These are phyloP conservation scores for Chimonanthus praecox DNA, from an alignment of 164 flowering plant genomes.

Conservation along the genomic window DNA sequence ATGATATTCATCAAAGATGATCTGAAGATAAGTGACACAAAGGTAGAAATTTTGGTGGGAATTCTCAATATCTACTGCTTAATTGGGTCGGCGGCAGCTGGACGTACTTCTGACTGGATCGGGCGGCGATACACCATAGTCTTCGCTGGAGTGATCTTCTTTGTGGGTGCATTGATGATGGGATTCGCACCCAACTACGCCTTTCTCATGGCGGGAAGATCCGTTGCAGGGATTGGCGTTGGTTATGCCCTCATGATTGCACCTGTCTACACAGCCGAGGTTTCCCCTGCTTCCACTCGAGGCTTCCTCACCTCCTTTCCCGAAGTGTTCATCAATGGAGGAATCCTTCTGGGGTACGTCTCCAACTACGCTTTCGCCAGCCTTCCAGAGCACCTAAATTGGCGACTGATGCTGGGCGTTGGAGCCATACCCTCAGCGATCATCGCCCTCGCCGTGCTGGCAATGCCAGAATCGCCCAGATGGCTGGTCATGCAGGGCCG, in stretches of 20 bases:
- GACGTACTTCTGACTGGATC: constrained; percentile 31
- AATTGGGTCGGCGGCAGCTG: constrained; percentile 25
- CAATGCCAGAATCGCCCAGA: constrained; percentile 82
- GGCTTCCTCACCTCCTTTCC: constrained; percentile 36
- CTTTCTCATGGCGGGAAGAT: constrained; percentile 32
- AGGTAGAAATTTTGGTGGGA: constrained; percentile 26
- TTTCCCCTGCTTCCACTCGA: constrained; percentile 26
- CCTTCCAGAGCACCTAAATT: constrained; percentile 35
- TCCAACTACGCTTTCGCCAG: constrained; percentile 59
- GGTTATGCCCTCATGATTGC: constrained; percentile 38
- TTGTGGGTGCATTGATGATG: constrained; percentile 29
- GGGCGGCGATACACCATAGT: constrained; percentile 33
- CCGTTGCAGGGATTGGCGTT: constrained; percentile 34
- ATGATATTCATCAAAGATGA: constrained; percentile 25
- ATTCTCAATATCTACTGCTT: constrained; percentile 24
- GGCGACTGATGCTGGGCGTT: constrained; percentile 75
- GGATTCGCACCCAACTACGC: constrained; percentile 25
- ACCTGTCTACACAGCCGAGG: constrained; percentile 36
- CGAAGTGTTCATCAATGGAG: constrained; percentile 35
- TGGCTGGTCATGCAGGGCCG: constrained; percentile 78
- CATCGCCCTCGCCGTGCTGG: constrained; percentile 35
- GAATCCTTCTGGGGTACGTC: constrained; percentile 51
- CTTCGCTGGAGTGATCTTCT: constrained; percentile 29
- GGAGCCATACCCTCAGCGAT: constrained; percentile 61
- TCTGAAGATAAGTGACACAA: constrained; percentile 19